Conservation (phyloP, 2,329 filamentous ascomycete genomes). For the Penicillium sp. region DNA sequence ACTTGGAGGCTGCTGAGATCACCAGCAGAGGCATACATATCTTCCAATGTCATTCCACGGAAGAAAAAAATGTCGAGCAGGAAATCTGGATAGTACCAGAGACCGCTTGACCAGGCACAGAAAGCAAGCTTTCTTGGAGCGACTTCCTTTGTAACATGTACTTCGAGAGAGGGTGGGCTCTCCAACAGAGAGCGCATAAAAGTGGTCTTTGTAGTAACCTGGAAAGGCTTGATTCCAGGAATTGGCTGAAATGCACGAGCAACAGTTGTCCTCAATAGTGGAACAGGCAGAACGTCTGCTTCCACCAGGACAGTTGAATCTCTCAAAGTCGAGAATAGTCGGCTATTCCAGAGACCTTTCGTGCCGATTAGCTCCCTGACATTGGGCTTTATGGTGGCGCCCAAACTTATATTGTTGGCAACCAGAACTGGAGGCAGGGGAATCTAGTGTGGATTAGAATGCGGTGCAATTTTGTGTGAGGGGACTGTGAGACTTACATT, state of each 20-base stretch:
- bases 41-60: slow-evolving; percentile 26
- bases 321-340: slow-evolving; percentile 34
- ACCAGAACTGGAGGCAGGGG: slow-evolving; percentile 31
- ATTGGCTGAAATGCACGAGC: slow-evolving; percentile 34
- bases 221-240: slow-evolving; percentile 36
- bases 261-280: slow-evolving; percentile 31
- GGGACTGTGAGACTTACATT: slow-evolving; percentile 25
- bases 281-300: slow-evolving; percentile 35
- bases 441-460: slow-evolving; percentile 24
- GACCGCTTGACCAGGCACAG: slow-evolving; percentile 42
- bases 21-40: slow-evolving; percentile 17
- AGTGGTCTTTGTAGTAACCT: slow-evolving; percentile 30
- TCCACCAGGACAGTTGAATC: slow-evolving; percentile 32
- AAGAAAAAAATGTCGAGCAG: slow-evolving; percentile 27
- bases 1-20: slow-evolving; percentile 37
- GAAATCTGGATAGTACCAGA: slow-evolving; percentile 36
- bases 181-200: slow-evolving; percentile 31
- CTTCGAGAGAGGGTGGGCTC: slow-evolving; percentile 32
- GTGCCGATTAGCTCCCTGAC: slow-evolving; percentile 30
- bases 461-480: not conserved
- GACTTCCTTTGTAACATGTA: slow-evolving; percentile 36
- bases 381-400: slow-evolving; percentile 33
- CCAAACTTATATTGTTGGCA: slow-evolving; percentile 33
- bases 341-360: slow-evolving; percentile 30
- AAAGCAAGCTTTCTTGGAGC: slow-evolving; percentile 33